Conservation (phyloP, 2,329 filamentous ascomycete species). For the Setomelanomma holmii region DNA sequence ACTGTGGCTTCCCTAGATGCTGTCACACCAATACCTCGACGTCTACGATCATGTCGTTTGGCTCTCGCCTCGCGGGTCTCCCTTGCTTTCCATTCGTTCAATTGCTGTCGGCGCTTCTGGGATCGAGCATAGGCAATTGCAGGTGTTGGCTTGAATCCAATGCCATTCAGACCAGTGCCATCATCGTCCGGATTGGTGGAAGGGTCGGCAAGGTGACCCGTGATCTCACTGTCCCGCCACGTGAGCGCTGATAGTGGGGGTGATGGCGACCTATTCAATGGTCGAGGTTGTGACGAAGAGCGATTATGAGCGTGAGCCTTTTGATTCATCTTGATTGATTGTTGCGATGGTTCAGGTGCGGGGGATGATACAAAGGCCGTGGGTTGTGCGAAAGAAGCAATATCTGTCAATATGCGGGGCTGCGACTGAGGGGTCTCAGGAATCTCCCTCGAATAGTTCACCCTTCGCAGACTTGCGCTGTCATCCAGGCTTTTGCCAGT, state of each 20-base stretch:
- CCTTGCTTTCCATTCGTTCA: conserved; percentile 65
- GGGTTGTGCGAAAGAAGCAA: conserved; percentile 39
- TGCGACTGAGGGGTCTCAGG: conserved; percentile 42
- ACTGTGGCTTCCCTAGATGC: conserved; percentile 37
- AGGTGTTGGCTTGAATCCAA: conserved; percentile 68
- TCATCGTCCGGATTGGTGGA: conserved; percentile 65
- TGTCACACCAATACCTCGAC: conserved; percentile 36
- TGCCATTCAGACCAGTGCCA: conserved; percentile 68
- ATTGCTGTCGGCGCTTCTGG: conserved; percentile 64
- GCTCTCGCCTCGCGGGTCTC: conserved; percentile 67
- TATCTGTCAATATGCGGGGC: conserved; percentile 44
- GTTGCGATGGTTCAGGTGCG: conserved; percentile 8
- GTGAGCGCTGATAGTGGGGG: conserved; percentile 49
- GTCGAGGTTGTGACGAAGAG: conserved; percentile 24
- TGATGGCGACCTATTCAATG: conserved; percentile 36
- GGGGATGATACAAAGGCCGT: conserved; percentile 33
- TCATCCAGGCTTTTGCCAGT: conserved; percentile 10
- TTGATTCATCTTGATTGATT: conserved; percentile 5
- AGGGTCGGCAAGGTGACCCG: conserved; percentile 61
- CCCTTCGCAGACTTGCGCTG: conserved; percentile 4
- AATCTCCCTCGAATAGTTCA: conserved; percentile 25
- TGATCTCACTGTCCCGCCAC: conserved; percentile 69
- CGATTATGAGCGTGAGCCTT: conserved; percentile 8
- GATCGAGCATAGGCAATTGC: conserved; percentile 64
- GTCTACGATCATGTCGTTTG: conserved; percentile 61